These are phyloP conservation scores for Plasmodium sp. DNA, from an alignment of 169 alveolate genomes.

Conservation along the genomic window DNA sequence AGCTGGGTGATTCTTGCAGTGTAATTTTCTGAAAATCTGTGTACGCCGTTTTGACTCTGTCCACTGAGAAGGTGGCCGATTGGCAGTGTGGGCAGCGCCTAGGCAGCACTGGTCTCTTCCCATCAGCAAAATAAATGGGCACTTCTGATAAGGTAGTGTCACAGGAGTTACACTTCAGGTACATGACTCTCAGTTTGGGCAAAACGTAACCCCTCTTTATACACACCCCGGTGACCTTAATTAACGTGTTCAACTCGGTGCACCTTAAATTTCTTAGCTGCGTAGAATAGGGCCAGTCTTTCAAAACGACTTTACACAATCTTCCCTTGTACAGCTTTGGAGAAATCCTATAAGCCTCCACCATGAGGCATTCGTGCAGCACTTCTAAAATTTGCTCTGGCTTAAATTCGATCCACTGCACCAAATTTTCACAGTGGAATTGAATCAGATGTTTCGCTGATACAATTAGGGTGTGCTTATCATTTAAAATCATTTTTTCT, in stretches of 20 bases:
- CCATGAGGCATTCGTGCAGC: conserved; percentile 86
- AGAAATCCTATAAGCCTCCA: conserved; percentile 84
- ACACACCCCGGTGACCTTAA: conserved; percentile 94
- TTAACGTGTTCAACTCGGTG: conserved; percentile 94
- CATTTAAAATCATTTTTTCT: conserved; percentile 89
- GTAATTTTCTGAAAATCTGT: conserved; percentile 97
- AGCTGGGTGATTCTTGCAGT: conserved; percentile 97
- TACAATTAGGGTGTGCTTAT: conserved; percentile 83
- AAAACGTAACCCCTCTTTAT: conserved; percentile 95
- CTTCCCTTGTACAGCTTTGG: conserved; percentile 84
- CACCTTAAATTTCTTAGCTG: conserved; percentile 94
- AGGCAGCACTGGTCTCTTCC: conserved; percentile 84
- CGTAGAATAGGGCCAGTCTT: conserved; percentile 93
- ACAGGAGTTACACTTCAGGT: conserved; percentile 90
- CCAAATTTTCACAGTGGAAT: conserved; percentile 86
- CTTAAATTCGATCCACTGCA: conserved; percentile 85
- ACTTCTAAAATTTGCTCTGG: conserved; percentile 87
- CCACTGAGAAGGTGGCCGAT: conserved; percentile 91
- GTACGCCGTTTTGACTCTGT: conserved; percentile 93
- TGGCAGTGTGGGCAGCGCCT: conserved; percentile 95
- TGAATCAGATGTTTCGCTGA: conserved; percentile 87
- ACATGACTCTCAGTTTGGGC: conserved; percentile 93
- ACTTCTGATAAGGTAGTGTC: conserved; percentile 84
- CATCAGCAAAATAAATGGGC: conserved; percentile 86
- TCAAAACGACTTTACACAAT: conserved; percentile 88